These are phyloP conservation scores for Dipodascopsis uninucleata DNA, from an alignment of 805 yeast genomes.

Conservation along the genomic window DNA sequence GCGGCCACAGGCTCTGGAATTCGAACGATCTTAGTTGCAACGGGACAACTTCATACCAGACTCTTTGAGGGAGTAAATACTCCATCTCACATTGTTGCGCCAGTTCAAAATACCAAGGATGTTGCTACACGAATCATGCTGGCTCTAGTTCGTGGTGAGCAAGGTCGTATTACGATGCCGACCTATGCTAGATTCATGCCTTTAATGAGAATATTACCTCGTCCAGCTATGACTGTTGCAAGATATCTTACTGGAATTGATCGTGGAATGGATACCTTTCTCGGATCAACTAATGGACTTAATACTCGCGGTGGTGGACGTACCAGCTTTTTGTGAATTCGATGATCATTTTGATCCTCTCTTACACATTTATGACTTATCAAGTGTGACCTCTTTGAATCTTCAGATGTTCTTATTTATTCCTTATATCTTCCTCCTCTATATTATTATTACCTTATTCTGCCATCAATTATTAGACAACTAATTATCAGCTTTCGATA, in stretches of 20 bases:
- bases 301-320: neutral
- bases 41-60: slow-evolving; percentile 76
- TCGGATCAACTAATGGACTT: slow-evolving; percentile 4
- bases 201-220: slow-evolving; percentile 63
- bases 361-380: no score
- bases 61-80: slow-evolving; percentile 72
- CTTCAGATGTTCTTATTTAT: no score
- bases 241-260: slow-evolving; percentile 69
- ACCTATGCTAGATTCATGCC: slow-evolving; percentile 74
- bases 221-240: slow-evolving; percentile 57
- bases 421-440: no score
- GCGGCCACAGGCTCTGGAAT: slow-evolving; percentile 47
- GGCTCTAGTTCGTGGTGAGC: slow-evolving; percentile 57
- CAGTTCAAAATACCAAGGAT: slow-evolving; percentile 64
- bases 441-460: no score
- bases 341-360: no score
- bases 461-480: no score
- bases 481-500: no score
- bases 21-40: slow-evolving; percentile 71
- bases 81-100: slow-evolving; percentile 73
- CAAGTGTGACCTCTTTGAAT: no score
- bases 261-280: slow-evolving; percentile 25
- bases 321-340: no score
- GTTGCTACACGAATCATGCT: slow-evolving; percentile 59
- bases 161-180: slow-evolving; percentile 72